phyloP scores from a whole-genome alignment of 768 basidiomycete genomes.

The Coprinopsis strossmayeri region DNA sequence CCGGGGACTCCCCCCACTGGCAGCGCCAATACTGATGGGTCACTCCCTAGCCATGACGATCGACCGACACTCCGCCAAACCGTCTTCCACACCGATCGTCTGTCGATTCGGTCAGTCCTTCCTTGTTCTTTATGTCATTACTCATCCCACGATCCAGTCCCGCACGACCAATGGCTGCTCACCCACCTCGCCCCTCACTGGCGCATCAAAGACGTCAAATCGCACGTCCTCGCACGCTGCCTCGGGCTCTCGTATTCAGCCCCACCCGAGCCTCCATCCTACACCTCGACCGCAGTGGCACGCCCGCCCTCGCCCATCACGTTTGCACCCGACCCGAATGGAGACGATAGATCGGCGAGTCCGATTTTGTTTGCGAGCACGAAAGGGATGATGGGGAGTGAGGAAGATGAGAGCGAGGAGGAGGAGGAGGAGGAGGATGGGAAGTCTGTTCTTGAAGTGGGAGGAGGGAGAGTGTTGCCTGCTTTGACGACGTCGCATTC shows the following conservation, averaged over 20 bases:
- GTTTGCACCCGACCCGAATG: conserved; percentile 47
- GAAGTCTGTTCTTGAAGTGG: neutral
- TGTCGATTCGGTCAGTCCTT: neutral
- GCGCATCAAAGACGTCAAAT: conserved; percentile 59
- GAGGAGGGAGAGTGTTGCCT: conserved; percentile 6
- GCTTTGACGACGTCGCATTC: too few species aligned
- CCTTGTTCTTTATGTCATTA: conserved; percentile 4
- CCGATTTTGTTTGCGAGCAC: conserved; percentile 37
- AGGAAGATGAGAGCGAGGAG: conserved; percentile 11
- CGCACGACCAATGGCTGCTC: conserved; percentile 73
- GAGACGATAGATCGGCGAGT: conserved; percentile 32
- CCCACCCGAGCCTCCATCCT: conserved; percentile 18
- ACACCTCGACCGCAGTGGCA: too few species aligned
- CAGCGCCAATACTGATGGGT: too few species aligned
- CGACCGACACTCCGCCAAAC: neutral
- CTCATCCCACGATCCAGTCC: conserved; percentile 32
- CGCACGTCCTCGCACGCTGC: conserved; percentile 55
- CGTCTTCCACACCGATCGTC: neutral
- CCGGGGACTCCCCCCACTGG: too few species aligned
- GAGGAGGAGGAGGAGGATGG: conserved; percentile 4
- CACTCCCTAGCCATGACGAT: neutral
- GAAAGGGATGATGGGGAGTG: conserved; percentile 7
- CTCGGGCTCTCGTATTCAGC: conserved; percentile 28
- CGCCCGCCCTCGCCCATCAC: conserved; percentile 64
- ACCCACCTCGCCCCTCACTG: conserved; percentile 57